Conservation (phyloP, 1,139 yeast species). For the Eremothecium gossypii region DNA sequence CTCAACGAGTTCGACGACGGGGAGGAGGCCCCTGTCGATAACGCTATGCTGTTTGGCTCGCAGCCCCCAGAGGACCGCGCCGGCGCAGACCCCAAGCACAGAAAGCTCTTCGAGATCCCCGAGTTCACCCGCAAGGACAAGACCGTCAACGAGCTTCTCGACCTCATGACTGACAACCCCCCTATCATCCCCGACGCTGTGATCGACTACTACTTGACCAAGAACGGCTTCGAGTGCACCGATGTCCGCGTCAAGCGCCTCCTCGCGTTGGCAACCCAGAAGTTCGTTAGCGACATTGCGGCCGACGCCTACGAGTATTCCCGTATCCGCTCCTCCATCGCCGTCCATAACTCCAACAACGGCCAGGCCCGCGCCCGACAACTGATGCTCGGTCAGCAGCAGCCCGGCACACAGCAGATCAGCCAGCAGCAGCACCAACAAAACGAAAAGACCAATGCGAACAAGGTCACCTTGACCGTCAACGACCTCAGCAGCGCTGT, state of each 20-base stretch:
- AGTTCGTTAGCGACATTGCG: conserved; percentile 88
- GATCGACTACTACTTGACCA: conserved; percentile 85
- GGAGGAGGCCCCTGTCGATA: conserved; percentile 31
- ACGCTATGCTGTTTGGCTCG: conserved; percentile 26
- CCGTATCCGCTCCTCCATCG: conserved; percentile 73
- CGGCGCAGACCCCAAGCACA: conserved; percentile 11
- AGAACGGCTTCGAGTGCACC: conserved; percentile 78
- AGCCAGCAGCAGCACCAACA: conserved; percentile 29
- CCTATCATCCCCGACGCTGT: conserved; percentile 98
- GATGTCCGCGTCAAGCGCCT: conserved; percentile 76
- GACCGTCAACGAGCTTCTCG: conserved; percentile 74
- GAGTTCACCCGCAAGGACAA: conserved; percentile 77
- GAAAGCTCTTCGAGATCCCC: conserved; percentile 46
- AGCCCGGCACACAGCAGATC: conserved; percentile 36
- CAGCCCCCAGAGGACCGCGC: conserved; percentile 13
- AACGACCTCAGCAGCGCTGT: conserved; percentile 32
- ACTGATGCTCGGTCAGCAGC: conserved; percentile 50
- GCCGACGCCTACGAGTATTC: conserved; percentile 96
- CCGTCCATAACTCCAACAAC: conserved; percentile 74
- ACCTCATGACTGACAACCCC: conserved; percentile 85
- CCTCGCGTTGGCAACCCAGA: conserved; percentile 90
- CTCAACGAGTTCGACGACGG: conserved; percentile 35
- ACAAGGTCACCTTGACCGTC: conserved; percentile 30
- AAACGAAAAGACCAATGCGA: conserved; percentile 37
- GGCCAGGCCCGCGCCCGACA: conserved; percentile 80